Conservation (phyloP, 768 basidiomycete species). For the Lentinus tigrinus region DNA sequence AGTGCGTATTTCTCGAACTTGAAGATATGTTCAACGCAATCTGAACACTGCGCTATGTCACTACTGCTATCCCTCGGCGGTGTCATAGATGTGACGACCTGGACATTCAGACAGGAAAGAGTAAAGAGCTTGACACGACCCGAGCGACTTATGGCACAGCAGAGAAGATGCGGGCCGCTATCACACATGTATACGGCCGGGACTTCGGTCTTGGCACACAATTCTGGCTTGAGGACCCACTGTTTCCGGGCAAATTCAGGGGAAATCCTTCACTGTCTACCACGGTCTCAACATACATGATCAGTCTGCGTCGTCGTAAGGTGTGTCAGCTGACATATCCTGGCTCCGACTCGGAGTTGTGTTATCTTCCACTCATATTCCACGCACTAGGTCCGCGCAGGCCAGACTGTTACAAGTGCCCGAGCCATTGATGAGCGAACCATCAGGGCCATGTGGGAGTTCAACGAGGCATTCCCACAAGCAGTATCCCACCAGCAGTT, state of each 20-base stretch:
- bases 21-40: too few species aligned
- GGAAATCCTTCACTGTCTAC: constrained; percentile 27
- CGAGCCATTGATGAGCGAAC: constrained; percentile 22
- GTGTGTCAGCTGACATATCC: constrained; percentile 19
- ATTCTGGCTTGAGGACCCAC: constrained; percentile 14
- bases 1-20: too few species aligned
- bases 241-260: background rate
- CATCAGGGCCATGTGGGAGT: constrained; percentile 17
- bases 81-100: too few species aligned
- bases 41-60: too few species aligned
- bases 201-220: constrained; percentile 13
- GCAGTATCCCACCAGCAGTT: background rate
- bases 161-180: constrained; percentile 25
- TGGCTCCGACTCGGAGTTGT: too few species aligned
- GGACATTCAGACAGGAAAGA: too few species aligned
- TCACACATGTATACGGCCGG: constrained; percentile 22
- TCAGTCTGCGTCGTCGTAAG: constrained; percentile 24
- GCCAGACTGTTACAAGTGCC: constrained; percentile 17
- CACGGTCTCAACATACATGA: constrained; percentile 24
- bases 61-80: too few species aligned
- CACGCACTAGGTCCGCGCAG: too few species aligned
- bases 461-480: constrained; percentile 7
- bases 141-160: background rate
- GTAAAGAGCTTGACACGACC: too few species aligned
- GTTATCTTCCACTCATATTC: too few species aligned